Conservation (phyloP, 2,329 filamentous ascomycete species). For the Hypoxylon sp. region DNA sequence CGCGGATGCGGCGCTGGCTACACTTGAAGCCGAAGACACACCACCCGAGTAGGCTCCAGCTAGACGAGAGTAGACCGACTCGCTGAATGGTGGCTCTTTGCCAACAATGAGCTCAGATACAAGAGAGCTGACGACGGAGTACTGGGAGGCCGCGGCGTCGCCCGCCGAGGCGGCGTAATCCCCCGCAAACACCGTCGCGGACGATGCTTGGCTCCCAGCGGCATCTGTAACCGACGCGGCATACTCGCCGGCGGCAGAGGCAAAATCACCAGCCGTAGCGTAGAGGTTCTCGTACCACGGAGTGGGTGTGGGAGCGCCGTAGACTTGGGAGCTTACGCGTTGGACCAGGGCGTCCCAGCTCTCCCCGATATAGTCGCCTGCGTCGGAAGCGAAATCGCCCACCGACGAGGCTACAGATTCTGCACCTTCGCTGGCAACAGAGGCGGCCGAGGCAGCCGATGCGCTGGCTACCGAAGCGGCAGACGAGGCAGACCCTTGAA, state of each 20-base stretch:
- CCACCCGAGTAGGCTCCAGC: slow-evolving; percentile 76
- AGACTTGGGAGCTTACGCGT: slow-evolving; percentile 73
- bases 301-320: slow-evolving; percentile 70
- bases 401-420: slow-evolving; percentile 54
- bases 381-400: slow-evolving; percentile 55
- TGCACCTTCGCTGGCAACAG: slow-evolving; percentile 57
- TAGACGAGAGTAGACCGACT: slow-evolving; percentile 78
- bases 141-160: slow-evolving; percentile 68
- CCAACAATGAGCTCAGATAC: slow-evolving; percentile 79
- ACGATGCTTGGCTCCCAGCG: slow-evolving; percentile 35
- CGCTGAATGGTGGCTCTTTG: slow-evolving; percentile 81
- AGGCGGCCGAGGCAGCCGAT: slow-evolving; percentile 55
- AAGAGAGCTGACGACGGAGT: slow-evolving; percentile 73
- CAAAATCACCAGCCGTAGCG: slow-evolving; percentile 53
- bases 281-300: slow-evolving; percentile 61
- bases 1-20: slow-evolving; percentile 48
- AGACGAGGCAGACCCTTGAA: slow-evolving; percentile 58
- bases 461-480: slow-evolving; percentile 56
- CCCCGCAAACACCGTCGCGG: slow-evolving; percentile 50
- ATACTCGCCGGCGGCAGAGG: slow-evolving; percentile 39
- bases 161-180: slow-evolving; percentile 69
- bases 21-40: slow-evolving; percentile 60
- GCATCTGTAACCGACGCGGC: slow-evolving; percentile 49
- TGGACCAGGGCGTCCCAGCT: slow-evolving; percentile 71
- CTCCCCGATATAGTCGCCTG: slow-evolving; percentile 51